Evolutionary conservation across 1,284 basidiomycete species (phyloP), one percentile per base, ranked within the genome.

Genomic region (Schizopora paradoxa): DNA sequence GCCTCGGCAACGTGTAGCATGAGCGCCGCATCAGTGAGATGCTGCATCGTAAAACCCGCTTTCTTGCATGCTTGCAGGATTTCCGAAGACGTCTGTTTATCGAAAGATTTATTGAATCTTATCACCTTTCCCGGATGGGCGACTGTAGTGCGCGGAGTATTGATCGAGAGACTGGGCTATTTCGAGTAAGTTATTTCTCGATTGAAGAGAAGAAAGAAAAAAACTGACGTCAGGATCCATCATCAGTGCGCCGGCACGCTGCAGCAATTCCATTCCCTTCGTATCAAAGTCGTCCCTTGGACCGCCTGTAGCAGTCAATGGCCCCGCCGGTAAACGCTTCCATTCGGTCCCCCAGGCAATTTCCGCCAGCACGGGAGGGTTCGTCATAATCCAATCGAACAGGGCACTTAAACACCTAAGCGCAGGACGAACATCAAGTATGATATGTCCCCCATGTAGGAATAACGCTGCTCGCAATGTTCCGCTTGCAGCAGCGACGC

Each of bases 281-380:
- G 27, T 25, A n/a, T 45, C 34, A 50, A 50, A 53, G 29, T 43
- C 38, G 3, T 51, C 39, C n/a, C 46, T 28, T n/a, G 38, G 46
- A n/a, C 51, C 51, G 5, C 51, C 51, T 2, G 51, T 53, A n/a
- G 51, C 51, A 31, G 27, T 45, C 14, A 53, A 28, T 8, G 51
- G 51, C 4, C 51, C 51, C 3, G 36, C 23, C 14, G 51, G 51
- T 10, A 53, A 42, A 25, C 48, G 43, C 4, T 27, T 34, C 51
- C 51, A 52, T 16, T 53, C 51, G 5, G 32, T 40, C 18, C 51
- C 51, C 46, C 51, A 52, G 1, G 27, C 28, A 6, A 41, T 33
- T 1, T 28, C 31, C 5, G 43, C 51, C n/a, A 33, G 32, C n/a
- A 16, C 18, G 25, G 29, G 13, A 3, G 48, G 46, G 5, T 32